Conservation (phyloP, 306 rosid species). For the Cicer pinnatifidum region DNA sequence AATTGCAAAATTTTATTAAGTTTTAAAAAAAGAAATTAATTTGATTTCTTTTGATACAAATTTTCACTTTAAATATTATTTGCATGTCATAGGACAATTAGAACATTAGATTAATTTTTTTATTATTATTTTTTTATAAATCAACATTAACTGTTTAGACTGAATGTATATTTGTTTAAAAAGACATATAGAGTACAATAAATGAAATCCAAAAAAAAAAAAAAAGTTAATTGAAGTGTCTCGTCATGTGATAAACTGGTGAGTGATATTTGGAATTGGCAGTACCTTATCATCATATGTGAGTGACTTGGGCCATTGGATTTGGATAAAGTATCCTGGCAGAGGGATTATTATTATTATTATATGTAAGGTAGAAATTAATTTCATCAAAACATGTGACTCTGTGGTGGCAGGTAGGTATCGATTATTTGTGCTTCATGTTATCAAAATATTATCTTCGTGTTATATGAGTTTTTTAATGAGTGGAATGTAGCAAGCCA, state of each 20-base stretch:
- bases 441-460: conserved; percentile 50
- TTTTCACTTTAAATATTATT: too few species aligned
- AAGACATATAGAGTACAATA: not conserved
- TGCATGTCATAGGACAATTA: too few species aligned
- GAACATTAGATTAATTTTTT: too few species aligned
- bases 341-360: conserved; percentile 7
- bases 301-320: conserved; percentile 54
- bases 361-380: conserved; percentile 38
- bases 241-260: conserved; percentile 35
- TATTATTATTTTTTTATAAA: too few species aligned
- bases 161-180: not conserved
- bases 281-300: conserved; percentile 34
- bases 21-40: too few species aligned
- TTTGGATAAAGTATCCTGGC: conserved; percentile 45
- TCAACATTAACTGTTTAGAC: not conserved
- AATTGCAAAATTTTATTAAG: too few species aligned
- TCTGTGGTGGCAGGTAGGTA: not conserved
- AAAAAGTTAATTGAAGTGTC: conserved; percentile 28
- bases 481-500: conserved; percentile 49
- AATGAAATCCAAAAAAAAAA: conserved; percentile 23
- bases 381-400: conserved; percentile 47
- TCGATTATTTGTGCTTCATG: conserved; percentile 27
- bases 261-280: conserved; percentile 29
- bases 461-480: conserved; percentile 12
- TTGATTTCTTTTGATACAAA: too few species aligned